These are phyloP conservation scores for Suillus spraguei DNA, from an alignment of 768 basidiomycete species.

Conservation along the genomic window DNA sequence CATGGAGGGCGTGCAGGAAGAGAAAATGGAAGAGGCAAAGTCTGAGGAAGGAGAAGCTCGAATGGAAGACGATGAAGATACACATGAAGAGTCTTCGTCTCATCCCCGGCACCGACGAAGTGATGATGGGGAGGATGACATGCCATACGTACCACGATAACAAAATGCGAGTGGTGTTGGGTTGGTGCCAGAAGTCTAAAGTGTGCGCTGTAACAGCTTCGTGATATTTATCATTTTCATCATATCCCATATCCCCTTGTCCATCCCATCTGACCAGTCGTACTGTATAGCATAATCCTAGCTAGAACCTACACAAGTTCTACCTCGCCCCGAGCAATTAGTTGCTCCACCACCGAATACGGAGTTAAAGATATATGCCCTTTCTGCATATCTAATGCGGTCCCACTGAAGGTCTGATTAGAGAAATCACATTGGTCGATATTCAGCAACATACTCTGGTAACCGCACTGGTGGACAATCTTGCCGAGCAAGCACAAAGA, in stretches of 20 bases:
- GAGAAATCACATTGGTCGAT: not conserved
- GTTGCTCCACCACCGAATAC: constrained; percentile 74
- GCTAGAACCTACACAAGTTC: constrained; percentile 62
- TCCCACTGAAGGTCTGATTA: constrained; percentile 50
- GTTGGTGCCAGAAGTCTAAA: not conserved
- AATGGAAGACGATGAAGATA: constrained; percentile 46
- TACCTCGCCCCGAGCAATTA: constrained; percentile 70
- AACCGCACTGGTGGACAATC: constrained; percentile 66
- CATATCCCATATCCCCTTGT: not conserved
- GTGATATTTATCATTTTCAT: constrained; percentile 2
- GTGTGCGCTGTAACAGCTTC: constrained; percentile 3
- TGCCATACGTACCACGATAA: constrained; percentile 45
- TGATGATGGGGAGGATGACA: constrained; percentile 37
- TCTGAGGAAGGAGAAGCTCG: constrained; percentile 39
- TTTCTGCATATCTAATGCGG: constrained; percentile 70
- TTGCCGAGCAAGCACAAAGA: constrained; percentile 79
- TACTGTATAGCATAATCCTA: constrained; percentile 5
- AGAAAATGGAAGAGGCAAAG: constrained; percentile 38
- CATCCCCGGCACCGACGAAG: constrained; percentile 45
- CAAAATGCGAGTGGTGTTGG: not conserved
- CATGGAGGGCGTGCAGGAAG: constrained; percentile 36
- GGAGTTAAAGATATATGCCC: constrained; percentile 82
- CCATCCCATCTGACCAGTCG: constrained; percentile 7
- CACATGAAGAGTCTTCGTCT: constrained; percentile 39
- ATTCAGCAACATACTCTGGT: constrained; percentile 58